phyloP scores from a whole-genome alignment of 768 basidiomycete genomes.

The Russula emetica region DNA sequence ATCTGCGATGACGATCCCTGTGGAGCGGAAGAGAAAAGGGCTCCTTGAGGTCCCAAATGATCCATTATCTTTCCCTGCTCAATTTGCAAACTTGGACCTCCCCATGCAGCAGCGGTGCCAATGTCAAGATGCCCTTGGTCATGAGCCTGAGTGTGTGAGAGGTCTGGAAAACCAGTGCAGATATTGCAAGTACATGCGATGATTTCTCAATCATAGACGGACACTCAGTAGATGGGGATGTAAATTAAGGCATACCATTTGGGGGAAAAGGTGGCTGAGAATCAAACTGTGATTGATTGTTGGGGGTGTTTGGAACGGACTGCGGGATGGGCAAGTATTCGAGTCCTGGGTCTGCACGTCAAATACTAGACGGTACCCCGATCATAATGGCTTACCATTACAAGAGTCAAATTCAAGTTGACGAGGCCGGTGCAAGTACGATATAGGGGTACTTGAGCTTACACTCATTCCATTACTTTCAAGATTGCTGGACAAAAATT shows the following conservation, averaged over 20 bases:
- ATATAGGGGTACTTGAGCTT: too few species aligned
- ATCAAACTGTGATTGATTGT: too few species aligned
- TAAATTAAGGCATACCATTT: neutral
- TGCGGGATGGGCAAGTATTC: neutral
- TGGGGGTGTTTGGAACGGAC: neutral
- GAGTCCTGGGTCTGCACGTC: neutral
- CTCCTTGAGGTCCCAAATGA: neutral
- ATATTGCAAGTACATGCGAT: neutral
- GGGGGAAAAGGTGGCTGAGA: too few species aligned
- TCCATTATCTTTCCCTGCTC: too few species aligned
- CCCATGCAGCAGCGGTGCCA: too few species aligned
- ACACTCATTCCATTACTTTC: neutral
- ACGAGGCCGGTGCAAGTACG: neutral
- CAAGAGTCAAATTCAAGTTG: rapidly evolving
- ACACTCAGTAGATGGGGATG: neutral
- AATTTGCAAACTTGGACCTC: too few species aligned
- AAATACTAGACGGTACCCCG: neutral
- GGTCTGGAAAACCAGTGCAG: neutral
- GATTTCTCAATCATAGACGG: neutral
- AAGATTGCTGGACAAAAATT: too few species aligned
- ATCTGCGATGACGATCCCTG: neutral
- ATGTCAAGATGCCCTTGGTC: neutral
- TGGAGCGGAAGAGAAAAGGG: neutral
- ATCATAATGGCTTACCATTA: neutral
- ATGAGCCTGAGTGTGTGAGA: neutral